Conservation (phyloP, 257 asterid species). For the Ajuga chamaepitys region DNA sequence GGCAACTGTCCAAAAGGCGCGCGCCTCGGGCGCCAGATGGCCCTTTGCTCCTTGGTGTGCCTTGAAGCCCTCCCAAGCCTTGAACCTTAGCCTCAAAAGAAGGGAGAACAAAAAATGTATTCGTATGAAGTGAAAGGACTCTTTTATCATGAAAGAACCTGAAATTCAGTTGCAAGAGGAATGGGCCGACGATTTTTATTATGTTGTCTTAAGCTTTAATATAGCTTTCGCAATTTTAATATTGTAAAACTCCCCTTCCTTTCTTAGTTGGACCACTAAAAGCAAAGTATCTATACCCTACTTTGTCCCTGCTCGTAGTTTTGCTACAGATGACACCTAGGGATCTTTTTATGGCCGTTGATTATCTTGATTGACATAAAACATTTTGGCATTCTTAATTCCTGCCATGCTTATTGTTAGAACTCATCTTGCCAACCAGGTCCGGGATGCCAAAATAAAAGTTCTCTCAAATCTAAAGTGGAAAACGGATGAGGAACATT, state of each 20-base stretch:
- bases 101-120: not conserved
- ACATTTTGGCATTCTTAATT: slow-evolving; percentile 2
- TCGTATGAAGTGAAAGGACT: not conserved
- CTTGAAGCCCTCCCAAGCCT: not conserved
- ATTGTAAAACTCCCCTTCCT: no score
- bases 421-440: slow-evolving; percentile 46
- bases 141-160: not conserved
- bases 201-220: not conserved
- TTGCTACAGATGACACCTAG: no score
- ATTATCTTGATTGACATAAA: not conserved
- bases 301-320: no score
- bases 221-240: slow-evolving; percentile 5
- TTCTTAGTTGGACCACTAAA: no score
- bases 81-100: not conserved
- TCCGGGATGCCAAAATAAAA: slow-evolving; percentile 82
- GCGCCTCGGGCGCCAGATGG: no score
- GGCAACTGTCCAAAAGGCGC: no score
- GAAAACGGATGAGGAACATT: slow-evolving; percentile 61
- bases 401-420: slow-evolving; percentile 1
- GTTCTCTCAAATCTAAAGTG: slow-evolving; percentile 70
- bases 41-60: no score
- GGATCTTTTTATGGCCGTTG: no score
- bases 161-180: slow-evolving; percentile 4
- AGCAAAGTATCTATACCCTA: no score
- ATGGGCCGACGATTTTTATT: not conserved